These are phyloP conservation scores for Liriodendron chinense DNA, from an alignment of 164 flowering plant species.

Conservation along the genomic window DNA sequence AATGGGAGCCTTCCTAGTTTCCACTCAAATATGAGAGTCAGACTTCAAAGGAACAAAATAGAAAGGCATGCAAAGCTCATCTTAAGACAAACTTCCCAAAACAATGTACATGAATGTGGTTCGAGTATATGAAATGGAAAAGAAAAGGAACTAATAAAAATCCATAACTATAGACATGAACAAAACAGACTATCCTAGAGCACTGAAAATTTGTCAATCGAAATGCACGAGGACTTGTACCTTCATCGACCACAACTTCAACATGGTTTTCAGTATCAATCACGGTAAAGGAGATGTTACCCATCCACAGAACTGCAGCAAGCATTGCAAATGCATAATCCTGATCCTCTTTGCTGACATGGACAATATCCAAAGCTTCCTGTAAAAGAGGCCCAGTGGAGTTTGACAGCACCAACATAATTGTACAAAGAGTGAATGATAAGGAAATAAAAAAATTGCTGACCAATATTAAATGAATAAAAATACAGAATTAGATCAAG, in stretches of 20 bases:
- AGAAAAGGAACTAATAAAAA: not conserved
- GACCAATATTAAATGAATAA: not conserved
- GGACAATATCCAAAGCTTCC: conserved; percentile 96
- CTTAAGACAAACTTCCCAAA: no score
- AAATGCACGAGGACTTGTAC: conserved; percentile 31
- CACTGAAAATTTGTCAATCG: not conserved
- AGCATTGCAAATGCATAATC: conserved; percentile 92
- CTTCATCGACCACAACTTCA: conserved; percentile 83
- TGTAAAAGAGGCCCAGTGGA: conserved; percentile 21
- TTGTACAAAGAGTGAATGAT: not conserved
- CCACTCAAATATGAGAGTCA: no score
- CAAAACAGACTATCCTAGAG: not conserved
- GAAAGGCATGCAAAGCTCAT: no score
- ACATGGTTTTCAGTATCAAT: conserved; percentile 95
- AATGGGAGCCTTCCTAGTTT: no score
- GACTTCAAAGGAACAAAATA: no score
- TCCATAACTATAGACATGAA: not conserved
- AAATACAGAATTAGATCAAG: not conserved
- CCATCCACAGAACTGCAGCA: conserved; percentile 95
- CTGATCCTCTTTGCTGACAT: conserved; percentile 85
- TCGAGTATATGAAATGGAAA: not conserved
- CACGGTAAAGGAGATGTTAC: conserved; percentile 76
- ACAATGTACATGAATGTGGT: no score
- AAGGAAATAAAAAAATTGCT: not conserved
- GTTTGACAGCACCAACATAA: not conserved